Percentiles rank a stretch among this genome's conserved stretches.
These are phyloP conservation scores for Spirogloea muscicola DNA, from an alignment of 139 green algal genomes.

Conservation along the genomic window DNA sequence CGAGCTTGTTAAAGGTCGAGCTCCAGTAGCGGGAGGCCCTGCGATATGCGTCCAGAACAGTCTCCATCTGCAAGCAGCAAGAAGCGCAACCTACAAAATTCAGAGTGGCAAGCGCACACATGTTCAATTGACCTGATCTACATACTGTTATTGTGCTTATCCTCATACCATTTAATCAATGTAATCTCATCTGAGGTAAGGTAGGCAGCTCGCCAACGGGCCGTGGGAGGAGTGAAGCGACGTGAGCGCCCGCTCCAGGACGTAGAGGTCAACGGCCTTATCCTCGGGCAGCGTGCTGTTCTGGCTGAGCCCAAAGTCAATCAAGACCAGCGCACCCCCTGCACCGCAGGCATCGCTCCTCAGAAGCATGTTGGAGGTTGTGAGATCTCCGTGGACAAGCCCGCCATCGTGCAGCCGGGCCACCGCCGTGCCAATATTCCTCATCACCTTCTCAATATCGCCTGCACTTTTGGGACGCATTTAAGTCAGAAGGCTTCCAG, in stretches of 20 bases:
- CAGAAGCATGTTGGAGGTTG: conserved; percentile 82
- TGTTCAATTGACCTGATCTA: no score
- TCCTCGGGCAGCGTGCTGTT: conserved; percentile 65
- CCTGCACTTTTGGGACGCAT: not conserved
- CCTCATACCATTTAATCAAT: no score
- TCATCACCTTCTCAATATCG: conserved; percentile 46
- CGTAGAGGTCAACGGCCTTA: conserved; percentile 80
- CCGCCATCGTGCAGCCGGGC: conserved; percentile 82
- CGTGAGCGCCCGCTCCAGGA: conserved; percentile 79
- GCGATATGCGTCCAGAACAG: no score
- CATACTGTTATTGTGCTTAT: no score
- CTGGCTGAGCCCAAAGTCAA: conserved; percentile 82
- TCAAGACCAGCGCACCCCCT: conserved; percentile 57
- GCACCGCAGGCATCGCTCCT: not conserved
- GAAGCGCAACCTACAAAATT: no score
- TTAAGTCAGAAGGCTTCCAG: not conserved
- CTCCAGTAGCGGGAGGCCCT: no score
- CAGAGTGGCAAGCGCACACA: no score
- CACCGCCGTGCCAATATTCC: conserved; percentile 62
- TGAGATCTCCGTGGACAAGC: conserved; percentile 87
- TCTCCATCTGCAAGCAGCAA: no score
- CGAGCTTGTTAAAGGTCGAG: no score
- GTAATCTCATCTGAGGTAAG: no score
- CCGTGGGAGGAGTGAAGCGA: conserved; percentile 60
- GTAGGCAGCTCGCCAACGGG: no score